These are phyloP conservation scores for Lachnum nothofagi DNA, from an alignment of 2,329 filamentous ascomycete genomes.

Conservation along the genomic window DNA sequence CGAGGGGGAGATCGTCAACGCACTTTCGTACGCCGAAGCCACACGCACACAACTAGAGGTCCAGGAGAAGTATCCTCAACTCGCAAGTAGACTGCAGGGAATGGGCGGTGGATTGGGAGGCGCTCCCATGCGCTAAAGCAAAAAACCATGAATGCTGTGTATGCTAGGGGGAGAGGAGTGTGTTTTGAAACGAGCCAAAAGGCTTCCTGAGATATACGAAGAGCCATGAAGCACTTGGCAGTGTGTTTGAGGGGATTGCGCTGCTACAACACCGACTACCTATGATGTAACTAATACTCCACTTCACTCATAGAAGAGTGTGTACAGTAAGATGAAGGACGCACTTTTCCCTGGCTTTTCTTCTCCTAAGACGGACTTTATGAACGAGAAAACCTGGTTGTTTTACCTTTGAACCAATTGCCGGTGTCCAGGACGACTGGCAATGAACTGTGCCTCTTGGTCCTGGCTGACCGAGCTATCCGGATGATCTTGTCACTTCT, in stretches of 20 bases:
- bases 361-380: neutral
- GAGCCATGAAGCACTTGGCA: neutral
- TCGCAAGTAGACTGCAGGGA: slow-evolving; percentile 65
- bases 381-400: neutral
- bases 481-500: too few relatives aligned
- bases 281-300: slow-evolving; percentile 30
- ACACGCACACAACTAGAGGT: slow-evolving; percentile 93
- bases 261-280: slow-evolving; percentile 5
- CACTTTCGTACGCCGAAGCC: slow-evolving; percentile 92
- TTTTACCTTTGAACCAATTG: neutral
- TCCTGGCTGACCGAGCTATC: too few relatives aligned
- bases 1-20: slow-evolving; percentile 92
- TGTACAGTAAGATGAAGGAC: slow-evolving; percentile 28
- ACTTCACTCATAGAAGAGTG: slow-evolving; percentile 28
- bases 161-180: neutral
- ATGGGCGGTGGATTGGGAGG: slow-evolving; percentile 43
- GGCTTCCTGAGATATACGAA: slow-evolving; percentile 3
- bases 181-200: neutral
- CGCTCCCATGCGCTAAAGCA: slow-evolving; percentile 25
- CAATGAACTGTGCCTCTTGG: too few relatives aligned
- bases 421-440: too few relatives aligned
- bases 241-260: neutral
- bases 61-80: slow-evolving; percentile 77
- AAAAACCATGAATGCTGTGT: neutral
- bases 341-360: slow-evolving; percentile 18